These are phyloP conservation scores for Exutisphaerella laricina DNA, from an alignment of 2,329 filamentous ascomycete species.

Conservation along the genomic window DNA sequence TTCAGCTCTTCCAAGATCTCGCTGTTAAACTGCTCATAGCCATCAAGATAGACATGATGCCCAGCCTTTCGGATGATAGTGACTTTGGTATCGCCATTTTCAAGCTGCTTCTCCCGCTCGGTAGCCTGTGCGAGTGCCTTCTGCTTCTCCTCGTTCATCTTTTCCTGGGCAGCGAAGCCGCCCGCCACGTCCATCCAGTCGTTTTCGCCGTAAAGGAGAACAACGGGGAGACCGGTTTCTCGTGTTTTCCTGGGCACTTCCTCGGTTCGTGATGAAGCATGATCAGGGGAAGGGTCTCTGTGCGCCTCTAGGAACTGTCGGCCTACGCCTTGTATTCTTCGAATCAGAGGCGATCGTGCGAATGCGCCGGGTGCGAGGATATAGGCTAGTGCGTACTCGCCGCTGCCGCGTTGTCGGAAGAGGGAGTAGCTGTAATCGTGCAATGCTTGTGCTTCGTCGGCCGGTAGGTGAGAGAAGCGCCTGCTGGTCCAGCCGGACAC, in stretches of 20 bases:
- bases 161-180: slow-evolving; percentile 72
- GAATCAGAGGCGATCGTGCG: slow-evolving; percentile 79
- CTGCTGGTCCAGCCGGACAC: slow-evolving; percentile 93
- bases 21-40: slow-evolving; percentile 63
- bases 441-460: slow-evolving; percentile 71
- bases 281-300: slow-evolving; percentile 24
- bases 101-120: slow-evolving; percentile 59
- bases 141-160: slow-evolving; percentile 62
- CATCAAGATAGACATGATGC: slow-evolving; percentile 68
- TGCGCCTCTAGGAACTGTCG: slow-evolving; percentile 53
- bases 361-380: slow-evolving; percentile 91
- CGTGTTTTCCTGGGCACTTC: slow-evolving; percentile 57
- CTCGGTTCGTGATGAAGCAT: slow-evolving; percentile 46
- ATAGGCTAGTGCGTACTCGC: slow-evolving; percentile 89
- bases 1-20: slow-evolving; percentile 62
- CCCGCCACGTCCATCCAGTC: slow-evolving; percentile 98
- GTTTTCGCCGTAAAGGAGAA: slow-evolving; percentile 95
- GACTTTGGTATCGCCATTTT: slow-evolving; percentile 79
- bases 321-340: slow-evolving; percentile 79
- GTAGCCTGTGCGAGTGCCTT: slow-evolving; percentile 57
- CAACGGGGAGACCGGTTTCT: slow-evolving; percentile 61
- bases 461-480: slow-evolving; percentile 81
- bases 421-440: slow-evolving; percentile 94
- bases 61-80: slow-evolving; percentile 67
- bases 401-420: slow-evolving; percentile 85